These are phyloP conservation scores for Hyaloscypha bicolor DNA, from an alignment of 495 filamentous ascomycete species.

Conservation along the genomic window DNA sequence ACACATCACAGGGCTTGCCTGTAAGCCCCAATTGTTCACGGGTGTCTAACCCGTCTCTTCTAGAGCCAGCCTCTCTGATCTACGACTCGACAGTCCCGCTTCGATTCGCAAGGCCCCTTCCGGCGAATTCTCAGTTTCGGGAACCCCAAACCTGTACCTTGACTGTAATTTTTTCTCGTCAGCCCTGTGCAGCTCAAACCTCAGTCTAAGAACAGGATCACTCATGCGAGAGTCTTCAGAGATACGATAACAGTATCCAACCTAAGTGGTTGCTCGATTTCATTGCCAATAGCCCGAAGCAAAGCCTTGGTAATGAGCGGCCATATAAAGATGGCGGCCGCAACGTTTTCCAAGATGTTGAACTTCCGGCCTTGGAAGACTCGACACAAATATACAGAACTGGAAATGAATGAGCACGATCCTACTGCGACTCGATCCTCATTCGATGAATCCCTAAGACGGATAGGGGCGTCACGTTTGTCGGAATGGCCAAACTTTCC, in stretches of 20 bases:
- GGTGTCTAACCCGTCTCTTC: not conserved
- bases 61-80: not conserved
- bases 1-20: not conserved
- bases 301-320: not conserved
- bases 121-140: not conserved
- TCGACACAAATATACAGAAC: conserved; percentile 12
- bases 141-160: too few species aligned
- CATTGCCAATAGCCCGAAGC: not conserved
- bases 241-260: not conserved
- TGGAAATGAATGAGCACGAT: not conserved
- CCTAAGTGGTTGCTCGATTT: not conserved
- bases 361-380: not conserved
- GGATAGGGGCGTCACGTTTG: not conserved
- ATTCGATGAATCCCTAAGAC: conserved; percentile 4
- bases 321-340: conserved; percentile 13
- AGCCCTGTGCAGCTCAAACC: not conserved
- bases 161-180: not conserved
- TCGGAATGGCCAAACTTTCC: conserved; percentile 20
- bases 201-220: not conserved
- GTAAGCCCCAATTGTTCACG: not conserved
- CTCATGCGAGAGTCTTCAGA: not conserved
- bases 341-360: conserved; percentile 5
- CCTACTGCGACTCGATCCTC: conserved; percentile 2
- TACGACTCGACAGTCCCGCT: not conserved
- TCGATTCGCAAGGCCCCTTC: not conserved